Evolutionary conservation across 495 filamentous ascomycete species (phyloP).

Genomic region (Penicillium parvum): DNA sequence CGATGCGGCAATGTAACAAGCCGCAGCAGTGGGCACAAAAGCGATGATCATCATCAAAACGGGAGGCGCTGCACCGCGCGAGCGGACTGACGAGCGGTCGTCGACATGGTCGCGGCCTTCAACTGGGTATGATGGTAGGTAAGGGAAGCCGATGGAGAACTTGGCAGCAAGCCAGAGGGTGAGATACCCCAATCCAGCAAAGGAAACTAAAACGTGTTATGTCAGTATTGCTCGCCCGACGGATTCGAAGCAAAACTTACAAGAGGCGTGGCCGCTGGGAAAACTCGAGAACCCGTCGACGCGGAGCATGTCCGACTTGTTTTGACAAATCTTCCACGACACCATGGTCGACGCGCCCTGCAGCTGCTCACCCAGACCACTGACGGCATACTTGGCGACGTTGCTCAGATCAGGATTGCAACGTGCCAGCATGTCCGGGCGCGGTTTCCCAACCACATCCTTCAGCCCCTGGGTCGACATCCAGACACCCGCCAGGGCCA

Average conservation of each 20-base stretch:
- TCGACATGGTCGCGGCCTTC: constrained; percentile 21
- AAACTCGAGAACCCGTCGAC: constrained; percentile 63
- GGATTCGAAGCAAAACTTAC: constrained; percentile 36
- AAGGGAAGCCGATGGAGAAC: constrained; percentile 58
- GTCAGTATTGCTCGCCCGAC: background rate
- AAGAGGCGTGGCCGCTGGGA: constrained; percentile 65
- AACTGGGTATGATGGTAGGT: constrained; percentile 43
- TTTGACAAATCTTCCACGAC: constrained; percentile 49
- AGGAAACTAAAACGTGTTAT: constrained; percentile 44
- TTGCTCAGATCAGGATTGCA: constrained; percentile 53
- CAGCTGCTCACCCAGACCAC: constrained; percentile 46
- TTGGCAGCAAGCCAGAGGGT: constrained; percentile 61
- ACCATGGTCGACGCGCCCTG: constrained; percentile 46
- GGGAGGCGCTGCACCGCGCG: constrained; percentile 56
- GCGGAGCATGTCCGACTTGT: constrained; percentile 32
- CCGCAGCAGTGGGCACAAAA: constrained; percentile 52
- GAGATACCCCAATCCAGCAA: constrained; percentile 59
- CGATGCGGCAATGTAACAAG: constrained; percentile 58
- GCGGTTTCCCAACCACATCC: constrained; percentile 57
- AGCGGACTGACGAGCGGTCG: constrained; percentile 30
- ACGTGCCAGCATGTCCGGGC: constrained; percentile 59
- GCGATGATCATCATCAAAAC: constrained; percentile 53
- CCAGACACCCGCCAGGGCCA: constrained; percentile 51
- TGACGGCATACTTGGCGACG: constrained; percentile 40
- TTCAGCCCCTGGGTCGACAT: constrained; percentile 61